Evolutionary conservation across 768 basidiomycete species (phyloP), one percentile per base, ranked within the genome.

Genomic region (Dioszegia aurantiaca): DNA sequence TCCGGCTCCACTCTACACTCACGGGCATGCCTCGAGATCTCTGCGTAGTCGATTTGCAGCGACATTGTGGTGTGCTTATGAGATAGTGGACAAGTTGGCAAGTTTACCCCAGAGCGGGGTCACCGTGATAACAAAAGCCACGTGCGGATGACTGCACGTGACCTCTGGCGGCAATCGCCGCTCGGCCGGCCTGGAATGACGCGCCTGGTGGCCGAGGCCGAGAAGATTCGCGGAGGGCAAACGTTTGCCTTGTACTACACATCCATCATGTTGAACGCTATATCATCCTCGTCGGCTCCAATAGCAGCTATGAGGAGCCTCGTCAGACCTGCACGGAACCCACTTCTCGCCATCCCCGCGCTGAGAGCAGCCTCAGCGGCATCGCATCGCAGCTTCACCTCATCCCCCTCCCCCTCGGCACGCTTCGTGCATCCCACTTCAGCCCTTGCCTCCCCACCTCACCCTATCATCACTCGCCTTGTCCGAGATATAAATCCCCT

Each of bases 1-100:
- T n/a, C 21, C n/a, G 17, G 45, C 23, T 2, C 26, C 30, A 11
- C 19, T 30, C n/a, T 0, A 19, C 14, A 61, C 59, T 56, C 37
- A 63, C 62, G 54, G 33, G 62, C 62, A 43, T 63, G 62, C 41
- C 62, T 40, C 21, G 62, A 63, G 33, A 63, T 63, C 42, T 63
- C 58, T 14, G 62, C 62, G 40, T 56, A 63, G 49, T 63, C 62
- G 14, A 63, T 37, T 16, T 55, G 26, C 8, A 5, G 11, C 17
- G 42, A 43, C 40, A 55, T 43, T 23, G 6, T 33, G 33, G 33
- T 6, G 33, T 6, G 33, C 6, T 33, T 33, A 14, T 33, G 6
- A 33, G 33, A 33, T 6, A 33, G 33, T 33, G 33, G 33, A n/a
- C n/a, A n/a, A n/a, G n/a, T n/a, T n/a, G n/a, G n/a, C n/a, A n/a